Evolutionary conservation across 2,329 filamentous ascomycete genomes (phyloP), one percentile per base, ranked within the genome.

Genomic region (Metarhizium anisopliae): DNA sequence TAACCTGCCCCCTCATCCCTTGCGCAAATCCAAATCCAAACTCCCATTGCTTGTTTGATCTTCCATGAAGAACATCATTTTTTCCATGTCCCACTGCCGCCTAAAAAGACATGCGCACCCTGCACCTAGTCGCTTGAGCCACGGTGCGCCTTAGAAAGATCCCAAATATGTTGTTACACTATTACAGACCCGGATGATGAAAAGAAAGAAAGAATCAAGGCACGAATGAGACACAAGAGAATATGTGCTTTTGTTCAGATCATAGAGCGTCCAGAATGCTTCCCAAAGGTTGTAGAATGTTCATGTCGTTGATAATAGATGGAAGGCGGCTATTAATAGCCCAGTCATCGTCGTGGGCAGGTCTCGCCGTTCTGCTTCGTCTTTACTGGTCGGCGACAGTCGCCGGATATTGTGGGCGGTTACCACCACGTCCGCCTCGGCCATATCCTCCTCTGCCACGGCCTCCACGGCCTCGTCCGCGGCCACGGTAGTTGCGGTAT

Each of bases 401-500:
- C 7, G 61, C 52, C 54, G 71, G 67, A 50, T 67, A 70, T 47
- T 65, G 70, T 30, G 66, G 62, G 8, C 68, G 66, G 55, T 60
- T 65, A 52, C 70, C 68, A 52, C 71, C 73, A 51, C 72, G 71
- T 10, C 74, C 73, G 25, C 77, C 77, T 53, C 75, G 68, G 25
- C 58, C 55, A 47, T 58, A 68, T 52, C 71, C 72, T 25, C 70
- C 67, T 36, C 76, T 72, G 30, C 77, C 75, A 30, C 74, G 68
- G 50, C 74, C 71, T 30, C 87, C 85, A 51, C 87, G 82, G 25
- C 89, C 89, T 56, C 91, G 85, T 40, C 89, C 89, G 47, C 90
- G 82, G 35, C 90, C 89, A 53, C 91, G 86, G 71, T 85, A 94
- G 60, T 89, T 86, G 59, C 88, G 82, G 69, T 84, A 88, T 16